These are phyloP conservation scores for Wickerhamiella azymoides DNA, from an alignment of 805 yeast genomes.

Conservation along the genomic window DNA sequence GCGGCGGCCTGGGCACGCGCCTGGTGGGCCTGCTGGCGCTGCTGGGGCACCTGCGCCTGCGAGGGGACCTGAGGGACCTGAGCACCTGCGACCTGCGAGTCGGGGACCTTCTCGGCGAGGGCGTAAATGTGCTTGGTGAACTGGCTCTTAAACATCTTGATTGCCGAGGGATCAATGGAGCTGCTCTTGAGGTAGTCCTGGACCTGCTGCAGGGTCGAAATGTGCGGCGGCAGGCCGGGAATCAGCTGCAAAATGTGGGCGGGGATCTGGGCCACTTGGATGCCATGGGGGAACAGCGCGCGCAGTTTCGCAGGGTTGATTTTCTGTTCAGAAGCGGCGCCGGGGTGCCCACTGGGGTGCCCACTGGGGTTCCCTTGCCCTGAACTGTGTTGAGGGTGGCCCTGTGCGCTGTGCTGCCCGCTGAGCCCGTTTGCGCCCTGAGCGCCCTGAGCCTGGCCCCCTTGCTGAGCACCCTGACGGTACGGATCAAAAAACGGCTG, in stretches of 20 bases:
- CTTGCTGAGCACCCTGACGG: slow-evolving; percentile 9
- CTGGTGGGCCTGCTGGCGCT: slow-evolving; percentile 15
- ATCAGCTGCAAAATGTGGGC: slow-evolving; percentile 17
- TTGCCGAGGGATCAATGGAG: slow-evolving; percentile 20
- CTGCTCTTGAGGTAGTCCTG: slow-evolving; percentile 15
- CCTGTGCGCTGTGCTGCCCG: slow-evolving; percentile 7
- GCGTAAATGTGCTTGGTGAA: slow-evolving; percentile 21
- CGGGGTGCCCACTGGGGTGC: too few relatives aligned
- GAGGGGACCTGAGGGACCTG: slow-evolving; percentile 16
- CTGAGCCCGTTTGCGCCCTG: too few relatives aligned
- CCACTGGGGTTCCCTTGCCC: too few relatives aligned
- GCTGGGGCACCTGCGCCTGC: slow-evolving; percentile 17
- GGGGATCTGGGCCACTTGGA: slow-evolving; percentile 5
- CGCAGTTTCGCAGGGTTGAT: slow-evolving; percentile 9
- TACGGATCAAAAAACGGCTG: slow-evolving; percentile 1
- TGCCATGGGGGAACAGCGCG: slow-evolving; percentile 9
- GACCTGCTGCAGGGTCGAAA: slow-evolving; percentile 13
- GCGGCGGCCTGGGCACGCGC: slow-evolving; percentile 14
- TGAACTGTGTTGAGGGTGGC: slow-evolving; percentile 8
- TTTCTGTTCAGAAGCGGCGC: too few relatives aligned
- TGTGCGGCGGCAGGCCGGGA: slow-evolving; percentile 17
- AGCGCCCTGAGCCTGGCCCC: slow-evolving; percentile 4
- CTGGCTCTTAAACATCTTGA: slow-evolving; percentile 19
- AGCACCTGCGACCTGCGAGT: slow-evolving; percentile 16
- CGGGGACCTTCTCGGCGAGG: slow-evolving; percentile 24